A percentile compares a stretch with the other conserved stretches of the same genome.
Evolutionary conservation across 805 yeast genomes (phyloP).

Genomic region (Yueomyces sinensis): DNA sequence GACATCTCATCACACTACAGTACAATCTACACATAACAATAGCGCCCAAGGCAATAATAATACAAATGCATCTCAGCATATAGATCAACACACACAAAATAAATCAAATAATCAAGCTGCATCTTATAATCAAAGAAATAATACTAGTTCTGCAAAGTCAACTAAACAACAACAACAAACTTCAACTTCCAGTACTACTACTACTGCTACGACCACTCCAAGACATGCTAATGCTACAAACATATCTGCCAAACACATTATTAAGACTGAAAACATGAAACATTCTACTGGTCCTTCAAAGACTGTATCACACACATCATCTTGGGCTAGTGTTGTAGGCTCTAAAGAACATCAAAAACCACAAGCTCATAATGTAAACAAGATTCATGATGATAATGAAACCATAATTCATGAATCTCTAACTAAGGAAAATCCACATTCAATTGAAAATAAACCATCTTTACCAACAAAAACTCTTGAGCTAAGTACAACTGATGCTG

Average conservation of each 20-base stretch:
- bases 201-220: constrained; percentile 6
- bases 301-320: constrained; percentile 13
- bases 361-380: neutral
- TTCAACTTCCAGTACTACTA: constrained; percentile 2
- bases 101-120: neutral
- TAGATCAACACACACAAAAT: neutral
- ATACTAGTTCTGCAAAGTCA: constrained; percentile 10
- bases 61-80: neutral
- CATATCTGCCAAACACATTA: constrained; percentile 6
- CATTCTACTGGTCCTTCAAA: constrained; percentile 18
- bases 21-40: neutral
- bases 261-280: constrained; percentile 13
- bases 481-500: constrained; percentile 4
- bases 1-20: constrained; percentile 3
- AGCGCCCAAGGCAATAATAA: too few relatives aligned
- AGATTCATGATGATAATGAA: neutral
- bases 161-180: neutral
- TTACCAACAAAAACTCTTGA: constrained; percentile 6
- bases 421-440: constrained; percentile 1
- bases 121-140: constrained; percentile 1
- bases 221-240: constrained; percentile 1
- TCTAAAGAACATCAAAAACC: constrained; percentile 2
- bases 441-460: constrained; percentile 4
- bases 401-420: neutral
- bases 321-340: constrained; percentile 28